Evolutionary conservation across 345 rosid species (phyloP), one percentile per base, ranked within the genome.

Genomic region (Bruguiera gymnorhiza): DNA sequence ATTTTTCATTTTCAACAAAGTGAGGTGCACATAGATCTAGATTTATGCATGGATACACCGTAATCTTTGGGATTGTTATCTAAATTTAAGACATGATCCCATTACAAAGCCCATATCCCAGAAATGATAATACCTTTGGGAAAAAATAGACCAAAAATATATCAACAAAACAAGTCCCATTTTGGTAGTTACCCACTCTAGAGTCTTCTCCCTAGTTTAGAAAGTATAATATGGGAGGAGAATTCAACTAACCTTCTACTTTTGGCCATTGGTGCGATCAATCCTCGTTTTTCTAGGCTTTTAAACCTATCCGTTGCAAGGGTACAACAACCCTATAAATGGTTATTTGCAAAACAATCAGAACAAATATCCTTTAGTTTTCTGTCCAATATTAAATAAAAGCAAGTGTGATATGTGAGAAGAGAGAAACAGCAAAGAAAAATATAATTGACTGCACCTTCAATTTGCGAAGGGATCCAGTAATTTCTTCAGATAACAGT

Each of bases 201-300:
- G 37, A 5, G 21, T 54, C 16, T 9, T 8, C 13, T 6, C 21
- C 54, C 29, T 20, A 9, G 32, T 4, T 7, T 21, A 53, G 37
- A 53, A 46, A 16, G 20, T 10, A 23, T 23, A 21, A 32, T 7
- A 32, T 31, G 27, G 9, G 18, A 13, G 50, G 31, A 57, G 20
- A 63, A 54, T 6, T 24, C 6, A 36, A 71, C 88, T 67, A 26
- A 91, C 97, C 97, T 89, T 83, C 83, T 79, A 53, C 61, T 65
- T 75, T 84, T 90, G 61, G 78, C 70, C 56, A 82, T 51, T 18
- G 98, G 97, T 46, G 82, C 88, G 34, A 92, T 75, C 75, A 90
- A 73, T 69, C 98, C 99, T 86, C 99, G 83, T 73, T 92, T 95
- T 83, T 92, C 96, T 0, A 92, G 82, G 76, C 98, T 92, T 83